Evolutionary conservation across 495 filamentous ascomycete species (phyloP), one percentile per base, ranked within the genome.

Genomic region (Hypoxylon subgilvum): DNA sequence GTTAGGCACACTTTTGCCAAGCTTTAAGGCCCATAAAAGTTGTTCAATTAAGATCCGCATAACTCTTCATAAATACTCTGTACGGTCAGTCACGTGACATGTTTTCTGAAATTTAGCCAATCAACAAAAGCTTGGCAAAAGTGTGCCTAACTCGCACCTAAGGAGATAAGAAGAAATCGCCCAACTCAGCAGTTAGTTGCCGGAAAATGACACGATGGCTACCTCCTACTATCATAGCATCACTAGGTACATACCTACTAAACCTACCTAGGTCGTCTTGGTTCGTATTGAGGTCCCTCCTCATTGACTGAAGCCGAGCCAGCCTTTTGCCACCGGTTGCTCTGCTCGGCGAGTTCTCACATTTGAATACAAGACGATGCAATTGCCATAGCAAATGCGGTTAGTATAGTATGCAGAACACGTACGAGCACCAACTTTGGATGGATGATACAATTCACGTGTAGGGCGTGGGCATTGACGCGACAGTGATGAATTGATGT

Each of bases 341-440:
- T 21, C 36, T 21, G 13, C 21, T n/a, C n/a, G n/a, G 10, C 22
- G 8, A 30, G 21, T 16, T 44, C 30, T 45, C 25, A 42, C 61
- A 66, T 62, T n/a, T n/a, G n/a, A n/a, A n/a, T n/a, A n/a, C n/a
- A 62, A 57, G 52, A 66, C 8, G 23, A 27, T 43, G 28, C 14
- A 45, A 42, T 35, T 51, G 21, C 27, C 36, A 51, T 45, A 13
- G 39, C 32, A 38, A 46, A 58, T 19, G 41, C 31, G 30, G 47
- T 36, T 54, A 51, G 25, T 6, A 44, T 59, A 38, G 38, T 49
- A 48, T 57, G 59, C 44, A 57, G 42, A 39, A 59, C 50, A 51
- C 64, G 41, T 62, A 49, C 27, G 7, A 44, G 21, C 51, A 50
- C 31, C 35, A 54, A 59, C 54, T 30, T 43, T 46, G 14, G n/a